Evolutionary conservation across 768 basidiomycete species (phyloP).

Genomic region (Tulasnella sp.): DNA sequence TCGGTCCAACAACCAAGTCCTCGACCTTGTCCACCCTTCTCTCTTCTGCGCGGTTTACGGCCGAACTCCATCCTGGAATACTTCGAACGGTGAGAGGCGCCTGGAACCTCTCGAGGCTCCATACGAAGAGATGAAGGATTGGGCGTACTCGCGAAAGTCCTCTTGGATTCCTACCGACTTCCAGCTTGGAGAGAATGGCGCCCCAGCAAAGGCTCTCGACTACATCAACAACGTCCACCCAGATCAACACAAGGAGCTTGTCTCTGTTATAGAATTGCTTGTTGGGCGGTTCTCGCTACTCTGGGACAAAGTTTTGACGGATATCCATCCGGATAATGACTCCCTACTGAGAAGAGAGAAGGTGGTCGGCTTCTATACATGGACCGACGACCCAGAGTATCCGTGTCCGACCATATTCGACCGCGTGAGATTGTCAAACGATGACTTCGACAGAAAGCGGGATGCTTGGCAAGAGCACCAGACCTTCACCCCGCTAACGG

Average conservation of each 20-base stretch:
- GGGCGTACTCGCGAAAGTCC: neutral
- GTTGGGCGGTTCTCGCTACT: conserved; percentile 1
- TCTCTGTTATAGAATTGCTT: neutral
- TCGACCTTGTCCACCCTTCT: too few relatives aligned
- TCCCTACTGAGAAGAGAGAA: too few relatives aligned
- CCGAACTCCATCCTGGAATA: conserved; percentile 28
- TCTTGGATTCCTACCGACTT: conserved; percentile 27
- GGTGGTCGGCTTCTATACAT: neutral
- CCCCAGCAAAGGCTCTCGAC: neutral
- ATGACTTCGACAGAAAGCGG: neutral
- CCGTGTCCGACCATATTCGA: neutral
- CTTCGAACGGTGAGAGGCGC: neutral
- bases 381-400: neutral
- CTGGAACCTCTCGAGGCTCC: neutral
- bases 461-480: neutral
- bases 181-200: neutral
- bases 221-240: neutral
- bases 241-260: conserved; percentile 4
- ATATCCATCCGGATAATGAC: neutral
- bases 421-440: neutral
- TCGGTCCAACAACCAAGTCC: neutral
- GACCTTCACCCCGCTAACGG: neutral
- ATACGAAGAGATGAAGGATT: neutral
- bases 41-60: neutral
- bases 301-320: conserved; percentile 14